Base-by-base conservation (phyloP, 768 basidiomycete genomes). In the Pilatotrama ljubarskyi region DNA sequence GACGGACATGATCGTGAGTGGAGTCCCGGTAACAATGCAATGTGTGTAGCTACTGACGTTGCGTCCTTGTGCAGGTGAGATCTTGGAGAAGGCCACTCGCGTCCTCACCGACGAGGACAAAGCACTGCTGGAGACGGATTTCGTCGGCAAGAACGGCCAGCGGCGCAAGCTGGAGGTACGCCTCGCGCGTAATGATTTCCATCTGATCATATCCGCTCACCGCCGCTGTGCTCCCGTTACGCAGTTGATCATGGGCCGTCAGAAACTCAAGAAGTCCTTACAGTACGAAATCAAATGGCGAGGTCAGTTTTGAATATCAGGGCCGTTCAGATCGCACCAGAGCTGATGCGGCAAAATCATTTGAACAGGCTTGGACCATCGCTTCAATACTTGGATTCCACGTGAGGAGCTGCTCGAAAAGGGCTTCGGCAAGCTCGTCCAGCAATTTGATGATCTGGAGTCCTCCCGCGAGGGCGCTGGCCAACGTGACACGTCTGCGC, bases 371-470 rank as follows among this genome's bases (percentile, higher is more conserved):
- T 73, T 93, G 52, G 91, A 93, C 71, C 90, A 93, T 73, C 86
- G 83, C 73, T 88, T 80, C 79, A 98, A 98, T 74, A 88, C 92
- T 10, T 96, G 94, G 93, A 79, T 98, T 40, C 82, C 91, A 10
- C 90, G 95, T 38, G 94, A 96, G 14, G 86, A 92, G 22, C 80
- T 98, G 38, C 71, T 97, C 25, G 79, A 80, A 55, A 93, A 94
- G 73, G 94, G 95, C 4, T 96, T 93, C 76, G 81, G 79, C 47
- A 98, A 98, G 76, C 72, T 95, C 44, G 84, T 98, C 2, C 90
- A 93, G 62, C 95, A 95, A 71, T 98, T 97, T 69, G 95, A 98
- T 72, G 95, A 98, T 75, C 83, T 98, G 18, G 96, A 98, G 74
- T 88, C 95, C 1, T 97, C 95, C 3, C 79, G 96, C 66, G 95